Evolutionary conservation across 306 rosid species (phyloP), one percentile per base, ranked within the genome.

Genomic region (Cucurbita pepo): DNA sequence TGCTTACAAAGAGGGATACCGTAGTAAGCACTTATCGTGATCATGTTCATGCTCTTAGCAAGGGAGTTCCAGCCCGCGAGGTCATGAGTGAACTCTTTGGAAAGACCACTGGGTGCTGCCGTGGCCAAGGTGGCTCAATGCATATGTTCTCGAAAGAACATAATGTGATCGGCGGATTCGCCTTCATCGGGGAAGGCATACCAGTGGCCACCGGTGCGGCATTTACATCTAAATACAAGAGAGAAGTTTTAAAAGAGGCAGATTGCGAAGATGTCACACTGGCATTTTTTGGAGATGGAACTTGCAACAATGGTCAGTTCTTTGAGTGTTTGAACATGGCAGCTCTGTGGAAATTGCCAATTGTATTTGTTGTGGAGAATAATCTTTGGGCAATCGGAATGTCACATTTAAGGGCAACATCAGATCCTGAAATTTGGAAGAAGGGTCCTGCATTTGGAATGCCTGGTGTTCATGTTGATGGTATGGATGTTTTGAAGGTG

Each of bases 21-120:
- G 89, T 95, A 37, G 96, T 89, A 62, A 95, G 99, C 84, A 95
- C 99, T 71, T 95, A 95, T 60, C 82, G 99, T 36, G 99, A 95
- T 75, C 99, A 95, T 16, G 99, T 95, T n/a, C 99, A 95, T 80
- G 93, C 99, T 0, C 59, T 95, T 81, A 95, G 99, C 78, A 95
- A 95, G 87, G 99, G 99, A 44, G 99, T 91, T 41, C 83, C 99
- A 7, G 86, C 99, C 56, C 90, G 96, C 11, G 86, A 78, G 8
- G 99, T 91, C 77, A 95, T 95, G 99, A 95, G 99, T 56, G 99
- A 95, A 82, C 97, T 95, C 50, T 95, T 89, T n/a, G 99, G 99
- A 51, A 95, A 89, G 90, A 86, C 95, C 14, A 91, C 99, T 0
- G 99, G 99, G 10, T 88, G 95, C 72, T 95, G 99, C 90, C 89